These are phyloP conservation scores for Aspergillus sp. DNA, from an alignment of 2,329 filamentous ascomycete species.

Conservation along the genomic window DNA sequence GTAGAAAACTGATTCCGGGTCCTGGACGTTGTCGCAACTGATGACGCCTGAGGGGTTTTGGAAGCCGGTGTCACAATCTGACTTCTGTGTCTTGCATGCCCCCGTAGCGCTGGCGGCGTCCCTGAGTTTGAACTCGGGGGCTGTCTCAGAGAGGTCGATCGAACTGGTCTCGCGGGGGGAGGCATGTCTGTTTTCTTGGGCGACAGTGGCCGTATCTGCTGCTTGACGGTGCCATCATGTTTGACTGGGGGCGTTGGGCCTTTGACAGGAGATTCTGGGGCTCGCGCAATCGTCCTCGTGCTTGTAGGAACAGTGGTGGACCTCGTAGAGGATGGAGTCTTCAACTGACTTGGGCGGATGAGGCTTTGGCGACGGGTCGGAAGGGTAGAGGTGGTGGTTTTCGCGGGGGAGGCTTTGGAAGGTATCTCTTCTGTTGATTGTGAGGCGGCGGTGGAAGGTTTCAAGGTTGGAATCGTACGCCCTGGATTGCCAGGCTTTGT, in stretches of 20 bases:
- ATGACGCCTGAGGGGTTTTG: conserved; percentile 18
- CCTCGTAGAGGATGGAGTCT: conserved; percentile 14
- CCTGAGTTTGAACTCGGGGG: conserved; percentile 22
- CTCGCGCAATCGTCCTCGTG: conserved; percentile 17
- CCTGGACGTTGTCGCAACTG: conserved; percentile 20
- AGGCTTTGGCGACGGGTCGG: conserved; percentile 30
- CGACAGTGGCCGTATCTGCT: conserved; percentile 19
- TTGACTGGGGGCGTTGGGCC: conserved; percentile 24
- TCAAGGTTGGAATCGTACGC: conserved; percentile 19
- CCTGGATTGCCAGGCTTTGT: conserved; percentile 25
- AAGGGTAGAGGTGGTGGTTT: conserved; percentile 8
- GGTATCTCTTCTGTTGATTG: conserved; percentile 4
- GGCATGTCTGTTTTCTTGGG: conserved; percentile 34
- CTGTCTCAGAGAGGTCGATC: conserved; percentile 40
- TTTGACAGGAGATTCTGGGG: conserved; percentile 23
- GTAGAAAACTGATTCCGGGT: conserved; percentile 34
- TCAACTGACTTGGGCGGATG: conserved; percentile 27
- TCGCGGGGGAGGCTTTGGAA: conserved; percentile 16
- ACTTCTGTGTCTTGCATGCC: conserved; percentile 38
- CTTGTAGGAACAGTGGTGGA: conserved; percentile 17
- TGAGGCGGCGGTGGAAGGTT: conserved; percentile 13
- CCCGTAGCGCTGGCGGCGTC: conserved; percentile 16
- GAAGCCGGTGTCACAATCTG: conserved; percentile 27
- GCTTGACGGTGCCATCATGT: conserved; percentile 3
- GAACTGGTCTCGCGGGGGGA: conserved; percentile 32